Evolutionary conservation across 2,329 filamentous ascomycete species (phyloP).

Genomic region (Hirsutella minnesotensis): DNA sequence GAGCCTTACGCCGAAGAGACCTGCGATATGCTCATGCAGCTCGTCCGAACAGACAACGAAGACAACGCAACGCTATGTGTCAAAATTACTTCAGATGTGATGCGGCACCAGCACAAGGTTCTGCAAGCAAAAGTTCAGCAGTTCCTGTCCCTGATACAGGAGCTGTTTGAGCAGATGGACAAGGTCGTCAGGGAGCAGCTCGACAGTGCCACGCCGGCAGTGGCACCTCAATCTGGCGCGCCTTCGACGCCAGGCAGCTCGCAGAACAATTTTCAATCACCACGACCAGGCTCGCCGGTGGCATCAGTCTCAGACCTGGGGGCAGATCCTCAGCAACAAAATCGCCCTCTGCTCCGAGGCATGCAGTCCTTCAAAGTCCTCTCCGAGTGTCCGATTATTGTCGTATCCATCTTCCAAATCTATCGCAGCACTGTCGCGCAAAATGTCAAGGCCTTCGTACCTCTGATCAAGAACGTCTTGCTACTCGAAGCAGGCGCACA

Average conservation of each 20-base stretch:
- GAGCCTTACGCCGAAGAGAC: conserved; percentile 82
- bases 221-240: conserved; percentile 38
- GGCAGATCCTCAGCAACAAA: conserved; percentile 70
- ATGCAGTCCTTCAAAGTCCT: conserved; percentile 99
- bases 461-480: conserved; percentile 83
- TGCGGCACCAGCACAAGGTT: conserved; percentile 81
- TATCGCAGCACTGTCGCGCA: conserved; percentile 67
- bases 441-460: conserved; percentile 87
- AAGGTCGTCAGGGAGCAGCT: conserved; percentile 91
- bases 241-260: conserved; percentile 57
- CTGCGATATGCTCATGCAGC: conserved; percentile 77
- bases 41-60: conserved; percentile 89
- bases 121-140: conserved; percentile 70
- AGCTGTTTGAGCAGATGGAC: conserved; percentile 93
- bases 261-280: conserved; percentile 70
- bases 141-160: conserved; percentile 84
- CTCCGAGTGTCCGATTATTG: conserved; percentile 95
- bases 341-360: conserved; percentile 70
- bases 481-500: conserved; percentile 86
- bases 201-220: conserved; percentile 56
- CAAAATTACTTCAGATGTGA: conserved; percentile 95
- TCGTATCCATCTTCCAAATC: conserved; percentile 94
- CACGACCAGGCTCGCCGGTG: conserved; percentile 80
- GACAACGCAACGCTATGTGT: conserved; percentile 98
- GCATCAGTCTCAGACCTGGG: conserved; percentile 72